Evolutionary conservation across 2,329 filamentous ascomycete genomes (phyloP), one percentile per base, ranked within the genome.

Genomic region (Macroventuria anomochaeta): DNA sequence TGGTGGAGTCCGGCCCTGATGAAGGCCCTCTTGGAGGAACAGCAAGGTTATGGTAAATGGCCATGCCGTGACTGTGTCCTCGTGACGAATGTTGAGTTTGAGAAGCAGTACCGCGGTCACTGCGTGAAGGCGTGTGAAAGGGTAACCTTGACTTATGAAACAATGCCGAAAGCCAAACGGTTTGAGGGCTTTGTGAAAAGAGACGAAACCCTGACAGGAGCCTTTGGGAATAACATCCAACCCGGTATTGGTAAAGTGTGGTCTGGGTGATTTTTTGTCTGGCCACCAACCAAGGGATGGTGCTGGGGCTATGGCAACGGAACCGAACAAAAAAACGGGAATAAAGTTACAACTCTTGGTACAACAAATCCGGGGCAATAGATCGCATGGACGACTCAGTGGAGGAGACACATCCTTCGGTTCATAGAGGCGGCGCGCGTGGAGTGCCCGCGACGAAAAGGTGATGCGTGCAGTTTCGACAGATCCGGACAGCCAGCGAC

Each of bases 381-480:
- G 6, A 53, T 46, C 49, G 40, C 57, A 52, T 53, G 33, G 44
- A 56, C 53, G 52, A 56, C 40, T 55, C 51, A 46, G 61, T 38
- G 48, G 29, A 37, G 10, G 13, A 32, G 37, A 44, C 42, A 58
- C 51, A 63, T 65, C 63, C 38, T 50, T 59, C 37, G 36, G 36
- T 48, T 31, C 23, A 37, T 41, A 53, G 40, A 36, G 37, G 51
- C 44, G 56, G 59, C 55, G 48, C 58, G 60, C 36, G 55, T 58
- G 49, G 46, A 57, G 31, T 48, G 51, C 29, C 53, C 55, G 58
- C 64, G 62, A 54, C 23, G 28, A 50, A 55, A 60, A 43, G 28
- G 50, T 52, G 49, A 55, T 48, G 44, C 28, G 54, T 51, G 28
- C 50, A 59, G 51, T 48, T 38, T 63, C 46, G 49, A 61, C 41